phyloP scores from a whole-genome alignment of 768 basidiomycete genomes.

The Tephrocybe sp. region DNA sequence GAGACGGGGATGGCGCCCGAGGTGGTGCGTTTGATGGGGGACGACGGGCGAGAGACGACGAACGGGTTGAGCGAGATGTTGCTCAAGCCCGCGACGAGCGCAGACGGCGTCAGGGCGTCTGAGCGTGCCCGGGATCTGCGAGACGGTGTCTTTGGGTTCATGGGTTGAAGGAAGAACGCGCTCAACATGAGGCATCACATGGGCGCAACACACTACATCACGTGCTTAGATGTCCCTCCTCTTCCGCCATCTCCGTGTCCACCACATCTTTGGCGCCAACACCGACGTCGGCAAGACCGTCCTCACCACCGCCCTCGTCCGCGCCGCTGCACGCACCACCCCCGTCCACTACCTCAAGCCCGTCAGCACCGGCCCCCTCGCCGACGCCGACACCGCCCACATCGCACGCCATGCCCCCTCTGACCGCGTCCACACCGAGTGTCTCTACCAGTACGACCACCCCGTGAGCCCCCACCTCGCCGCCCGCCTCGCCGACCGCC shows the following conservation, averaged over 20 bases:
- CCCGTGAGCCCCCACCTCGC: slow-evolving; percentile 96
- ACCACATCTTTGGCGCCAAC: slow-evolving; percentile 94
- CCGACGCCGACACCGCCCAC: slow-evolving; percentile 84
- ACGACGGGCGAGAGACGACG: slow-evolving; percentile 56
- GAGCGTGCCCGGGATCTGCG: slow-evolving; percentile 46
- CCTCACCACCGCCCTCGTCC: slow-evolving; percentile 79
- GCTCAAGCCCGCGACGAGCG: slow-evolving; percentile 39
- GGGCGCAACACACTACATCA: background rate
- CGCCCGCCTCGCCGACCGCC: slow-evolving; percentile 44
- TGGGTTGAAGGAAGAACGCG: slow-evolving; percentile 5
- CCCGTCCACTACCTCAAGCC: slow-evolving; percentile 81
- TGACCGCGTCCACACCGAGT: slow-evolving; percentile 54
- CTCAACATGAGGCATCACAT: background rate
- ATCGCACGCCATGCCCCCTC: slow-evolving; percentile 49
- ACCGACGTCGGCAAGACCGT: slow-evolving; percentile 97
- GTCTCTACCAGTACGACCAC: slow-evolving; percentile 81
- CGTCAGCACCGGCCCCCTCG: slow-evolving; percentile 80
- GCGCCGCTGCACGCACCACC: slow-evolving; percentile 62
- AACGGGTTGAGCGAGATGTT: slow-evolving; percentile 62
- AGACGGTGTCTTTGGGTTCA: slow-evolving; percentile 46
- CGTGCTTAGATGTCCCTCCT: slow-evolving; percentile 67
- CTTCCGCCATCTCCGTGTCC: slow-evolving; percentile 81
- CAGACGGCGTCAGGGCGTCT: slow-evolving; percentile 50
- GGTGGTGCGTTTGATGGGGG: slow-evolving; percentile 64
- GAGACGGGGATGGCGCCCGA: slow-evolving; percentile 46